phyloP scores from a whole-genome alignment of 2,329 filamentous ascomycete species.

The Didymella keratinophila region DNA sequence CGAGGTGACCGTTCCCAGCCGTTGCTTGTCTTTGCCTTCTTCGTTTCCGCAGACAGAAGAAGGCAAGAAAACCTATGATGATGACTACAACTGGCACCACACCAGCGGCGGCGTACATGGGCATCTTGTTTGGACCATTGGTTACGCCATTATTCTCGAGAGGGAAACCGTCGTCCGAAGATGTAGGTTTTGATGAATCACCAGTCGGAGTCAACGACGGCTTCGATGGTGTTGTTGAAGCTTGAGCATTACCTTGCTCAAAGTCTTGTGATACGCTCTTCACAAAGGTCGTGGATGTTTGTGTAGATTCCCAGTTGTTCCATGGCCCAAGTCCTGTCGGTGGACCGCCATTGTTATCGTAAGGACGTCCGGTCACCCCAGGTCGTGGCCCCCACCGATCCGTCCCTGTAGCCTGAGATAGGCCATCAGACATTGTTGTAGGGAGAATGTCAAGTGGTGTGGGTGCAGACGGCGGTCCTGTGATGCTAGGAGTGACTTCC shows the following conservation, averaged over 20 bases:
- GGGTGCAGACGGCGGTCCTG: not conserved
- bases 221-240: too few species aligned
- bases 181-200: slow-evolving; percentile 11
- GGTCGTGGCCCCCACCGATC: too few species aligned
- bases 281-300: too few species aligned
- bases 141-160: slow-evolving; percentile 10
- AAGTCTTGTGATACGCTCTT: too few species aligned
- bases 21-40: slow-evolving; percentile 32
- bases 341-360: too few species aligned
- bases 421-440: not conserved
- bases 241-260: too few species aligned
- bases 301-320: too few species aligned
- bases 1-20: slow-evolving; percentile 12
- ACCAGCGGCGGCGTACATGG: slow-evolving; percentile 37
- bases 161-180: slow-evolving; percentile 4
- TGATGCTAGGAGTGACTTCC: not conserved
- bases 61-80: slow-evolving; percentile 32
- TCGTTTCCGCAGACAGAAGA: slow-evolving; percentile 44
- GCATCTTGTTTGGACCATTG: slow-evolving; percentile 19
- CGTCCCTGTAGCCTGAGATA: too few species aligned
- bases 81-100: slow-evolving; percentile 37
- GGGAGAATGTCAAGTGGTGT: not conserved
- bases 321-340: too few species aligned
- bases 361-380: too few species aligned
- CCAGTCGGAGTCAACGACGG: too few species aligned